Conservation (phyloP, 1,284 basidiomycete genomes). For the Ceratobasidium sp. region DNA sequence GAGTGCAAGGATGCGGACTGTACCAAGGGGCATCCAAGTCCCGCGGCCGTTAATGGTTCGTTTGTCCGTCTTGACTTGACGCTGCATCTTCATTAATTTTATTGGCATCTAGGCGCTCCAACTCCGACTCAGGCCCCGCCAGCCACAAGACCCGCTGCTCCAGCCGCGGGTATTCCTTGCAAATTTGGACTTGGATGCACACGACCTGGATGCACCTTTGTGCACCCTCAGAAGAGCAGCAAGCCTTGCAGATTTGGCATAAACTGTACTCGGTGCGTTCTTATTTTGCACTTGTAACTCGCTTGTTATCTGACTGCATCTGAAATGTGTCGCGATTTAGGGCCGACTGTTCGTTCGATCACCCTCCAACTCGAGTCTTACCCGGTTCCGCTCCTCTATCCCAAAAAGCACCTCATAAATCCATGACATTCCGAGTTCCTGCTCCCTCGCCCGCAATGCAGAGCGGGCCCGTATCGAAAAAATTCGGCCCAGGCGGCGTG, state of each 20-base stretch:
- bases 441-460: conserved; percentile 25
- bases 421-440: conserved; percentile 41
- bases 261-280: conserved; percentile 72
- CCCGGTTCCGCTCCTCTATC: conserved; percentile 60
- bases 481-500: conserved; percentile 35
- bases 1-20: conserved; percentile 92
- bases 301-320: not conserved
- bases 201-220: conserved; percentile 77
- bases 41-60: conserved; percentile 72
- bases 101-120: conserved; percentile 48
- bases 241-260: conserved; percentile 79
- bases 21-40: conserved; percentile 88
- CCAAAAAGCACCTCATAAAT: conserved; percentile 40
- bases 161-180: conserved; percentile 65
- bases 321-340: not conserved
- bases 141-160: conserved; percentile 49
- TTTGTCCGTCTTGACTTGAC: not conserved
- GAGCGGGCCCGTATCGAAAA: conserved; percentile 39
- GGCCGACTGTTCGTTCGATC: conserved; percentile 79
- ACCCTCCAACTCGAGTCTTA: conserved; percentile 82
- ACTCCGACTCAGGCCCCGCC: conserved; percentile 39
- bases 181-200: conserved; percentile 82
- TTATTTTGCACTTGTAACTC: conserved; percentile 4
- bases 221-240: conserved; percentile 66
- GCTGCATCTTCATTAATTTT: not conserved